Evolutionary conservation across 2,329 filamentous ascomycete species (phyloP).

Genomic region (Alternaria longipes): DNA sequence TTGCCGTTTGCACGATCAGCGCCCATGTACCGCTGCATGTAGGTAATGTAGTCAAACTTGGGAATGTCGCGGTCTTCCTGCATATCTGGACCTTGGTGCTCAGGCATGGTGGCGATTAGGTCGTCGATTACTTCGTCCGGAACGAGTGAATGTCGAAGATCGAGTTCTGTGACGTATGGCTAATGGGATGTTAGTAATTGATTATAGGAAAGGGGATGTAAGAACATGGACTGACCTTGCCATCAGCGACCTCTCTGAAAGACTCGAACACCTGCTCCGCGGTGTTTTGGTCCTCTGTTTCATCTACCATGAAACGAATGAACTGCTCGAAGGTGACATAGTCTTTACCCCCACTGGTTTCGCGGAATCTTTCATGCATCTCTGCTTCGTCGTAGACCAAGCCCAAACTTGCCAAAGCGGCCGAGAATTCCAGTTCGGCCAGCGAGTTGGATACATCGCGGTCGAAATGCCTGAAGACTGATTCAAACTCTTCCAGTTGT

Average conservation of each 20-base stretch:
- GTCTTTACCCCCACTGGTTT: slow-evolving; percentile 80
- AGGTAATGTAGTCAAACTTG: slow-evolving; percentile 95
- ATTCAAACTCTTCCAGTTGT: slow-evolving; percentile 97
- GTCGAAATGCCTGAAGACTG: slow-evolving; percentile 97
- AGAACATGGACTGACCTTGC: slow-evolving; percentile 69
- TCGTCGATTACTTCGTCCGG: slow-evolving; percentile 98
- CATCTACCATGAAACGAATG: slow-evolving; percentile 98
- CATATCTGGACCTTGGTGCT: slow-evolving; percentile 84
- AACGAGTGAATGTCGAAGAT: slow-evolving; percentile 91
- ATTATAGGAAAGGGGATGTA: not conserved
- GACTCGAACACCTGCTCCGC: slow-evolving; percentile 98
- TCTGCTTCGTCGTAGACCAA: slow-evolving; percentile 97
- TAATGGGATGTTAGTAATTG: slow-evolving; percentile 38
- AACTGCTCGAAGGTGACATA: slow-evolving; percentile 98
- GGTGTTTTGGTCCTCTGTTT: slow-evolving; percentile 98
- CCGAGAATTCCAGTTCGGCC: slow-evolving; percentile 93
- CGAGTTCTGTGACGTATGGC: slow-evolving; percentile 97
- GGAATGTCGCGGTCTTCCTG: slow-evolving; percentile 82
- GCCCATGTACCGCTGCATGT: slow-evolving; percentile 80
- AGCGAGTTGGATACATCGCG: slow-evolving; percentile 89
- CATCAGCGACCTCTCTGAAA: slow-evolving; percentile 96
- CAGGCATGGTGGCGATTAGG: slow-evolving; percentile 84
- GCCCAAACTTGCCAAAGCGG: slow-evolving; percentile 91
- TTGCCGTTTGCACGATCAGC: slow-evolving; percentile 34
- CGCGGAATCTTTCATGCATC: slow-evolving; percentile 94